These are phyloP conservation scores for Trichoderma virens DNA, from an alignment of 495 filamentous ascomycete species.

Conservation along the genomic window DNA sequence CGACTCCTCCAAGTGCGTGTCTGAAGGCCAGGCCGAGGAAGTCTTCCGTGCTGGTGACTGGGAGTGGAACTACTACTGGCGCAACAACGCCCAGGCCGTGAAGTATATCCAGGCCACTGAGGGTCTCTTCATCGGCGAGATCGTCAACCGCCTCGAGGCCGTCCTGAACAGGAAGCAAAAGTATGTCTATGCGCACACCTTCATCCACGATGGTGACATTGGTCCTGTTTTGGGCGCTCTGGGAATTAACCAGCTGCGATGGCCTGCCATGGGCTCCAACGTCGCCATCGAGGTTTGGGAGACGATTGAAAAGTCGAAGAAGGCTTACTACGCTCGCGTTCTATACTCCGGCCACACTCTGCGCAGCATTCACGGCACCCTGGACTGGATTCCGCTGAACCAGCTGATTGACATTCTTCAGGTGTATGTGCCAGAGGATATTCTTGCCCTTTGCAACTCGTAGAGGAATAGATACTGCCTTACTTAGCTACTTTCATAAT, in stretches of 20 bases:
- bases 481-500: too few species aligned
- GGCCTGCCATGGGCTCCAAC: neutral
- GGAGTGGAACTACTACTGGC: slow-evolving; percentile 1
- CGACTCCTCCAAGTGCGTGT: neutral
- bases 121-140: neutral
- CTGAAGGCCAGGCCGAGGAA: neutral
- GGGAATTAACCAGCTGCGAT: neutral
- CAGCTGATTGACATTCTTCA: neutral
- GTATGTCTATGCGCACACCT: neutral
- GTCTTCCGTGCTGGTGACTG: neutral
- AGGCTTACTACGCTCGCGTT: neutral
- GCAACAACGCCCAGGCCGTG: neutral
- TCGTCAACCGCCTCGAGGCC: neutral
- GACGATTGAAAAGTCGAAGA: neutral
- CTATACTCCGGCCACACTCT: neutral
- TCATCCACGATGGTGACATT: neutral
- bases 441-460: neutral
- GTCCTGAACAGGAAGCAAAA: neutral
- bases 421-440: neutral
- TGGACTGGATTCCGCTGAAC: neutral
- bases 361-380: neutral
- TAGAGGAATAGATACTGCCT: neutral
- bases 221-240: neutral
- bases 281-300: neutral
- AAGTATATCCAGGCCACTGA: neutral